These are phyloP conservation scores for Hortiboletus flavorubellus DNA, from an alignment of 768 basidiomycete species.

Conservation along the genomic window DNA sequence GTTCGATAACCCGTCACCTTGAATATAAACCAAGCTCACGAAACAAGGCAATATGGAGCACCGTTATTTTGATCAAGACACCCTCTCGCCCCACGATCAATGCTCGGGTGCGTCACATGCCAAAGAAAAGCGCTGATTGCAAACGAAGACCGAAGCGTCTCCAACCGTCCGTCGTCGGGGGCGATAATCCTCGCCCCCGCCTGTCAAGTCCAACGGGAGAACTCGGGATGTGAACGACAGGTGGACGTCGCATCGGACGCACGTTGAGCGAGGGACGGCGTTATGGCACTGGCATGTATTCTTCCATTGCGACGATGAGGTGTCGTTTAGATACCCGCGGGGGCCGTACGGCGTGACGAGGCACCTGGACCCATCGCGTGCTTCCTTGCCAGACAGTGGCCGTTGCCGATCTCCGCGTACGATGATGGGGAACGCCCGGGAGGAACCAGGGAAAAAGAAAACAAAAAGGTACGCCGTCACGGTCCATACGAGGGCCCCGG, in stretches of 20 bases:
- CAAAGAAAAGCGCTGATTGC: background rate
- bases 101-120: background rate
- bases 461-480: background rate
- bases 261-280: too few relatives aligned
- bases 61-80: background rate
- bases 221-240: background rate
- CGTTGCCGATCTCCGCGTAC: too few relatives aligned
- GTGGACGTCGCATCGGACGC: too few relatives aligned
- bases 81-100: background rate
- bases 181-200: too few relatives aligned
- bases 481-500: background rate
- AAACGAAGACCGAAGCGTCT: background rate
- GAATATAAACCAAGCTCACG: background rate
- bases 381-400: too few relatives aligned
- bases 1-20: conserved; percentile 2
- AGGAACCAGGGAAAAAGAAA: background rate
- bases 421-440: too few relatives aligned
- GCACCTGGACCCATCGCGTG: too few relatives aligned
- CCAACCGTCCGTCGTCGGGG: background rate
- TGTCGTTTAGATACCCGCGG: background rate
- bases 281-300: too few relatives aligned
- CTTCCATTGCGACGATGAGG: too few relatives aligned
- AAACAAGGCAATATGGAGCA: background rate
- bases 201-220: too few relatives aligned
- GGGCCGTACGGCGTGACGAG: too few relatives aligned